A percentile compares a stretch with the other conserved stretches of the same genome.
phyloP scores from a whole-genome alignment of 2,329 filamentous ascomycete species.

The Tothia fuscella region DNA sequence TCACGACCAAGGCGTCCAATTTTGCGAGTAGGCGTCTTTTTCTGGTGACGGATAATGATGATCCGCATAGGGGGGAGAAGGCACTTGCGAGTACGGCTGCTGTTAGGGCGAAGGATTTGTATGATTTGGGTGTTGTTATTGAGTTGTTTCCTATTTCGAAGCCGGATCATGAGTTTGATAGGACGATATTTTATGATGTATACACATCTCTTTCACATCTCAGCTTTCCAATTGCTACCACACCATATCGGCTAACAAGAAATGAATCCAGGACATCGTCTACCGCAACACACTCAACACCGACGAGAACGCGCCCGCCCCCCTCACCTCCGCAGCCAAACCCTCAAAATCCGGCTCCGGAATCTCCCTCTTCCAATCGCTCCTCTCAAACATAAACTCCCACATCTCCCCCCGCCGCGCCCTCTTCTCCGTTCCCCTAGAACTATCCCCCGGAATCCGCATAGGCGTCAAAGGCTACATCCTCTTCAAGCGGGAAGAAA shows the following conservation, averaged over 20 bases:
- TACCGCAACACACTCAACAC: conserved; percentile 60
- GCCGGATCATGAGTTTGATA: conserved; percentile 61
- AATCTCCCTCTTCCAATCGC: conserved; percentile 62
- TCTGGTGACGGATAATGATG: conserved; percentile 87
- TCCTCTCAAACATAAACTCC: conserved; percentile 81
- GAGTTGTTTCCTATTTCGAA: conserved; percentile 83
- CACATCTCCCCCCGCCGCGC: conserved; percentile 77
- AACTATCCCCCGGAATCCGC: conserved; percentile 69
- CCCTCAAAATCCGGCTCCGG: conserved; percentile 61
- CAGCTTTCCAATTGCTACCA: too few relatives aligned
- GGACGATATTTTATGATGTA: conserved; percentile 84
- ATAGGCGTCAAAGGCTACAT: conserved; percentile 94
- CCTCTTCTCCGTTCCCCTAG: conserved; percentile 76
- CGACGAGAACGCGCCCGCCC: conserved; percentile 54
- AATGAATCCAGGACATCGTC: conserved; percentile 60
- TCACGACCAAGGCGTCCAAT: conserved; percentile 88
- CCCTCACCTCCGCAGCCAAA: conserved; percentile 42
- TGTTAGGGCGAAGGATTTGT: conserved; percentile 84
- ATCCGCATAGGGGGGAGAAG: conserved; percentile 66
- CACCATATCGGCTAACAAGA: not conserved
- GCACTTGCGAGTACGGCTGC: conserved; percentile 62
- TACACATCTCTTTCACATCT: conserved; percentile 20
- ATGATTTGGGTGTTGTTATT: conserved; percentile 83
- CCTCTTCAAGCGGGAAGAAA: conserved; percentile 70
- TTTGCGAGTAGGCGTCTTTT: conserved; percentile 90